A percentile compares a stretch with the other conserved stretches of the same genome.
These are phyloP conservation scores for Catenaria anguillulae DNA, from an alignment of 371 early-diverging fungal genomes.

Conservation along the genomic window DNA sequence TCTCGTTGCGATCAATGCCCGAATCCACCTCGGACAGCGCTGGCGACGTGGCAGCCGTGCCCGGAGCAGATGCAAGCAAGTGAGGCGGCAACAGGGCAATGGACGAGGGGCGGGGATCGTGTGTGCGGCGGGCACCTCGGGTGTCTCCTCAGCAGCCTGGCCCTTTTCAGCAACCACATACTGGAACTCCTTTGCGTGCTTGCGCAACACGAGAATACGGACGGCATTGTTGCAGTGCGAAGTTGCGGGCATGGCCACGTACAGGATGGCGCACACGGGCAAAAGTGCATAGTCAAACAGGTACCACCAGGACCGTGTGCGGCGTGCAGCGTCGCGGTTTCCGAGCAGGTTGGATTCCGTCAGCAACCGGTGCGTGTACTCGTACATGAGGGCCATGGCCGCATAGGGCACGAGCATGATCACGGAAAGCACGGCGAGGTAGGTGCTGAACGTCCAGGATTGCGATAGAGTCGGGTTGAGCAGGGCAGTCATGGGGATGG, in stretches of 20 bases:
- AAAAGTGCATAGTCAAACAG: background rate
- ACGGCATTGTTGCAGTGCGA: background rate
- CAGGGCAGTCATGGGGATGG: background rate
- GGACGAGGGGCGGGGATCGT: no score
- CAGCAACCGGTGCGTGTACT: slow-evolving; percentile 3
- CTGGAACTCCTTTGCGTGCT: background rate
- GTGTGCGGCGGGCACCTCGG: background rate
- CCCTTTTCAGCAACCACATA: slow-evolving; percentile 3
- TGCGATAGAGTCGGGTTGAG: background rate
- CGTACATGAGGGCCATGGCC: background rate
- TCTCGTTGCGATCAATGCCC: no score
- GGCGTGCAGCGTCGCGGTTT: no score
- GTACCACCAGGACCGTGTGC: background rate
- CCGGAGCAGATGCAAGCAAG: no score
- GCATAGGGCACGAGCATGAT: background rate
- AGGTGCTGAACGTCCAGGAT: no score
- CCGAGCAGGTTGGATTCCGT: background rate
- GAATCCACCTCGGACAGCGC: no score
- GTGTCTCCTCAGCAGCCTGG: no score
- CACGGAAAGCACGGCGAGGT: background rate
- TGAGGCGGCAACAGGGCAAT: no score
- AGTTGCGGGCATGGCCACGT: background rate
- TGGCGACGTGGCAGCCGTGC: no score
- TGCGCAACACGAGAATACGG: background rate
- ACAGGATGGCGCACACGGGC: background rate